A percentile compares a stretch with the other conserved stretches of the same genome.
phyloP scores from a whole-genome alignment of 495 filamentous ascomycete genomes.

The Letharia columbiana region DNA sequence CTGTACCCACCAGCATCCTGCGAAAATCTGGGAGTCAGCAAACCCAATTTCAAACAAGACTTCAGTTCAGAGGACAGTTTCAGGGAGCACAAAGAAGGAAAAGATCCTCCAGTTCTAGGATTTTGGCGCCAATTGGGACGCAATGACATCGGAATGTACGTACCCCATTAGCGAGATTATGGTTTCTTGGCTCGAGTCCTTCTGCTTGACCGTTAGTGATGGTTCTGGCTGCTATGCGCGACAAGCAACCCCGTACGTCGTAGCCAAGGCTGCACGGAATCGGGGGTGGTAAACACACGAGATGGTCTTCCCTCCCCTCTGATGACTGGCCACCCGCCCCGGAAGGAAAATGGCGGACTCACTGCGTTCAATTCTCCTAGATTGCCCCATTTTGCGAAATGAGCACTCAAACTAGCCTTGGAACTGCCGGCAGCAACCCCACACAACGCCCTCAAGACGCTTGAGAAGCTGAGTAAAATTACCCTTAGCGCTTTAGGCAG shows the following conservation, averaged over 20 bases:
- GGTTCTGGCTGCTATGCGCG: background rate
- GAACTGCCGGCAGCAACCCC: conserved; percentile 83
- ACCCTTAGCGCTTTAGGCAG: conserved; percentile 63
- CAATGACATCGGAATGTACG: background rate
- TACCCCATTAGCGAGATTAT: conserved; percentile 74
- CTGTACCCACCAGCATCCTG: conserved; percentile 58
- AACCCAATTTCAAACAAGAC: background rate
- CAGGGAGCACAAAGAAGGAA: background rate
- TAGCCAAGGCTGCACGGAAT: background rate
- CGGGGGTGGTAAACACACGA: background rate
- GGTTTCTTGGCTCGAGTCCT: conserved; percentile 96
- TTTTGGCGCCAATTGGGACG: background rate
- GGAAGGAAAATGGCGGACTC: conserved; percentile 28
- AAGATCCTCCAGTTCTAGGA: background rate
- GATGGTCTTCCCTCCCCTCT: background rate
- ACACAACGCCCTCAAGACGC: conserved; percentile 72
- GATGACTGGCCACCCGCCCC: background rate
- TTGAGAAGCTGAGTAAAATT: conserved; percentile 60
- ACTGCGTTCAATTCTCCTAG: conserved; percentile 87
- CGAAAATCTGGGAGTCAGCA: background rate
- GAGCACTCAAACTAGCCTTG: conserved; percentile 84
- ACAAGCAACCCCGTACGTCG: background rate
- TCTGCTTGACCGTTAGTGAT: conserved; percentile 33
- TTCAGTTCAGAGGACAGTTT: background rate
- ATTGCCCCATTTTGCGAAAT: conserved; percentile 86